These are phyloP conservation scores for Tricholoma bakamatsutake DNA, from an alignment of 768 basidiomycete genomes.

Conservation along the genomic window DNA sequence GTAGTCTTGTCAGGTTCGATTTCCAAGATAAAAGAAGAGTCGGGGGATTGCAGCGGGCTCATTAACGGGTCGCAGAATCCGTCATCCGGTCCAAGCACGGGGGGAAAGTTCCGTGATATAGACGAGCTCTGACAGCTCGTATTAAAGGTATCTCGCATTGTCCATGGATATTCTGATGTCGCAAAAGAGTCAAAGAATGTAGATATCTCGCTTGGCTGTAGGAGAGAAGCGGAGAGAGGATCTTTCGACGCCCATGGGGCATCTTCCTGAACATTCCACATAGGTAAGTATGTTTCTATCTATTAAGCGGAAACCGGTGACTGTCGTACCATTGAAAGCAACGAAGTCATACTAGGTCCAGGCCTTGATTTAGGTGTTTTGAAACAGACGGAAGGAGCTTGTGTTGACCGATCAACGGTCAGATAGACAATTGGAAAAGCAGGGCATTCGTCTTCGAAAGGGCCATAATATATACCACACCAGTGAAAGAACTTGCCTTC, in stretches of 20 bases:
- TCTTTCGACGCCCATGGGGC: conserved; percentile 8
- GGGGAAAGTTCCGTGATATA: not conserved
- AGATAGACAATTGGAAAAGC: not conserved
- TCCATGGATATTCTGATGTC: conserved; percentile 6
- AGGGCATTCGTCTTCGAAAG: not conserved
- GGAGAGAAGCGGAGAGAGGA: conserved; percentile 5
- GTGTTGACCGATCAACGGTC: conserved; percentile 18
- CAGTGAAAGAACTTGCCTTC: not conserved
- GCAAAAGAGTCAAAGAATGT: conserved; percentile 13
- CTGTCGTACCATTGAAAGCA: conserved; percentile 7
- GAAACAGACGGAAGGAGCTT: not conserved
- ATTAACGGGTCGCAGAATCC: conserved; percentile 8
- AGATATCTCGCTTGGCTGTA: conserved; percentile 5
- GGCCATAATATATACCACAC: conserved; percentile 5
- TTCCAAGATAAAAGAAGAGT: conserved; percentile 10
- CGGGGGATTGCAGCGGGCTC: conserved; percentile 8
- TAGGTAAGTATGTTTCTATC: not conserved
- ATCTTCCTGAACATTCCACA: conserved; percentile 6
- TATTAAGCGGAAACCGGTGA: not conserved
- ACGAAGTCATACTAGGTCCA: conserved; percentile 12
- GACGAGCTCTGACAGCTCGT: not conserved
- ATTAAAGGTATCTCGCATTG: not conserved
- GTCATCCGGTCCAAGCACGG: conserved; percentile 7
- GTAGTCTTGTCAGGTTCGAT: conserved; percentile 11
- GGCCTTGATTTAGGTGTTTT: conserved; percentile 6